Evolutionary conservation across 257 asterid genomes (phyloP).

Genomic region (Handroanthus guayacan): DNA sequence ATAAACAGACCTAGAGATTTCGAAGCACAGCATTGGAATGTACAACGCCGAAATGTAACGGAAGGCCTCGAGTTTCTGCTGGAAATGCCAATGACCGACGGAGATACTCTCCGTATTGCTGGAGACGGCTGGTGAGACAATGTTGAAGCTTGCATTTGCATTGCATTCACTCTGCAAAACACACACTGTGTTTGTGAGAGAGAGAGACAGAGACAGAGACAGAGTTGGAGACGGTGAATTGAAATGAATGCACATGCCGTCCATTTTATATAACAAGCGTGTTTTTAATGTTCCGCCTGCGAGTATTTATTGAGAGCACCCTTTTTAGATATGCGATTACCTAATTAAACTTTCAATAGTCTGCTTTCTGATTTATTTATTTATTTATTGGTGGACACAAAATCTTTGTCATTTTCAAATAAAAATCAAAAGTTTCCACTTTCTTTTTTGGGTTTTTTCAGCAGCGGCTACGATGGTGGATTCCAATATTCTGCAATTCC

Average conservation of each 20-base stretch:
- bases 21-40: conserved; percentile 51
- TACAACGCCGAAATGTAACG: conserved; percentile 36
- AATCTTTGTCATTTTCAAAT: too few relatives aligned
- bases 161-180: conserved; percentile 20
- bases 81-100: conserved; percentile 32
- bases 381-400: too few relatives aligned
- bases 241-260: conserved; percentile 4
- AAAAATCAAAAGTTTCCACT: too few relatives aligned
- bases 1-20: conserved; percentile 50
- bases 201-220: conserved; percentile 19
- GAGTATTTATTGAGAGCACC: conserved; percentile 16
- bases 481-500: too few relatives aligned
- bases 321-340: background rate
- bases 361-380: too few relatives aligned
- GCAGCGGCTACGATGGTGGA: too few relatives aligned
- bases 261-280: conserved; percentile 5
- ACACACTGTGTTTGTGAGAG: conserved; percentile 11
- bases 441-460: too few relatives aligned
- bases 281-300: background rate
- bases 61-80: conserved; percentile 38
- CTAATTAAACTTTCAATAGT: background rate
- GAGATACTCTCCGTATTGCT: conserved; percentile 33
- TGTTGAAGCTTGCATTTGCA: conserved; percentile 55
- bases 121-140: conserved; percentile 42
- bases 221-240: conserved; percentile 16